Evolutionary conservation across 352 stramenopile species (phyloP), one percentile per base, ranked within the genome.

Genomic region (Globisporangium megalacanthum): DNA sequence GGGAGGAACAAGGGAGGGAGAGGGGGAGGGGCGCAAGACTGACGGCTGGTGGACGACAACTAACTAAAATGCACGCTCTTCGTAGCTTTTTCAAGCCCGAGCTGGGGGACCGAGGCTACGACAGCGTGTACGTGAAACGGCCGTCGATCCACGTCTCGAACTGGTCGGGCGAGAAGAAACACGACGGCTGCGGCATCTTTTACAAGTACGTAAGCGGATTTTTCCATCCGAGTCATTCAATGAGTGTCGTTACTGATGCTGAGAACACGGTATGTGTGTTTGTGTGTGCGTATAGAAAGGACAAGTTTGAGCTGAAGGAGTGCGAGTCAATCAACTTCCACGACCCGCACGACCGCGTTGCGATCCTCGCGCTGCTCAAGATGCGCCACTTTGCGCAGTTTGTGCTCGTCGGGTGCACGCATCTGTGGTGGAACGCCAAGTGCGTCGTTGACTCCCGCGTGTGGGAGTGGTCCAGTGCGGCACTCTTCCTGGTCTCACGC

Each of bases 371-470:
- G 46, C 58, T 95, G 61, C 73, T 95, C 45, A 88, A 92, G 69
- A 83, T 91, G 78, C 79, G 80, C 17, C 71, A 89, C 51, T 90
- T 89, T 65, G 76, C 81, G 47, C 76, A 95, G 56, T 89, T 82
- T 19, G 77, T 95, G 42, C 62, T 95, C 20, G 70, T 95, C 13
- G 85, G 81, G 9, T 92, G 81, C 63, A 95, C 85, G 6, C 85
- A 95, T 44, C 54, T 95, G 25, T 95, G 83, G 81, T 95, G 85
- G 85, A 95, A 95, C 52, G 73, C 79, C 14, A 91, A 93, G 81
- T 92, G 65, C 56, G 77, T 73, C 1, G 15, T 41, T 1, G n/a
- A n/a, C n/a, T n/a, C n/a, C n/a, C n/a, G n/a, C n/a, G n/a, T n/a
- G n/a, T n/a, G n/a, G n/a, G n/a, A n/a, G n/a, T n/a, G n/a, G n/a